Conservation (phyloP, 2,329 filamentous ascomycete genomes). For the Cephalotrichum gorgonifer region DNA sequence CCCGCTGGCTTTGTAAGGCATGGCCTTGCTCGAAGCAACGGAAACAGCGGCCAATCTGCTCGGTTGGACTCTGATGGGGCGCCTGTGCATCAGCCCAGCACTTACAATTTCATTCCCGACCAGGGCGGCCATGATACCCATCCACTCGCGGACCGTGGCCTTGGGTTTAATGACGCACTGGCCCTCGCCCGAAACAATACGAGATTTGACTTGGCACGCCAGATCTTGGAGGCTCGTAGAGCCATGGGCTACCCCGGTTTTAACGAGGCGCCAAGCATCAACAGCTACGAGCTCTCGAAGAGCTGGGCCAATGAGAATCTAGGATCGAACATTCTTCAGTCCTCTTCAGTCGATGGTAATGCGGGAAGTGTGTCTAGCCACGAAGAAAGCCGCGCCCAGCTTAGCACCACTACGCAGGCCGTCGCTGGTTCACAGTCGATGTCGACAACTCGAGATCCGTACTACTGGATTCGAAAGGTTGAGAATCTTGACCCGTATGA, state of each 20-base stretch:
- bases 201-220: neutral
- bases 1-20: neutral
- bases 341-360: neutral
- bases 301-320: neutral
- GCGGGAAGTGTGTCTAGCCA: neutral
- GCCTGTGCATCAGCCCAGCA: neutral
- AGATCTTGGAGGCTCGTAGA: neutral
- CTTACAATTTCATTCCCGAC: neutral
- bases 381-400: too few relatives aligned
- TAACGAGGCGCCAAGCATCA: neutral
- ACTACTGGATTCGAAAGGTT: neutral
- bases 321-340: neutral
- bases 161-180: neutral
- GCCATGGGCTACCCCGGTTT: neutral
- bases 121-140: neutral
- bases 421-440: neutral
- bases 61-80: neutral
- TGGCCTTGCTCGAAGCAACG: neutral
- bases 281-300: neutral
- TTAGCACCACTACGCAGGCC: neutral
- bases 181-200: neutral
- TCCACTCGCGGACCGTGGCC: neutral
- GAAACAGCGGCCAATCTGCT: neutral
- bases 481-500: neutral
- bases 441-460: neutral